Evolutionary conservation across 2,329 filamentous ascomycete genomes (phyloP), one percentile per base, ranked within the genome.

Genomic region (Scedosporium apiospermum): DNA sequence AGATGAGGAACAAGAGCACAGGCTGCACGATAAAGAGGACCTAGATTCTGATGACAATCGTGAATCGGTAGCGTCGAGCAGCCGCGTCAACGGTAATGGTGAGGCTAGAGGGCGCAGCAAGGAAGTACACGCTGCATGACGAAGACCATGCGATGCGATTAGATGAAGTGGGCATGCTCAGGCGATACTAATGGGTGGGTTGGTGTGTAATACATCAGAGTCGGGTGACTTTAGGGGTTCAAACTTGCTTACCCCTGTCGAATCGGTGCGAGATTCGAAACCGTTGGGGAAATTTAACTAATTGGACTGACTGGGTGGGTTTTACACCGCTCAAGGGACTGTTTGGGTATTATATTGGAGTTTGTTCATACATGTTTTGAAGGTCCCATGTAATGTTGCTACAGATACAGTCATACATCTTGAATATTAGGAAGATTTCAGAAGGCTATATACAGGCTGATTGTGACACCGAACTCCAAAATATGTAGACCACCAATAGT

Each of bases 11-110:
- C 58, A 61, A 12, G 5, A 38, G 34, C 51, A 34, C 23, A 14
- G 12, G 21, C 21, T 55, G n/a, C 85, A 87, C 14, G 87, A 89
- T 1, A 85, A 88, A 21, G 85, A 87, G 14, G 85, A 87, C 16
- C 83, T 86, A 21, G 82, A 83, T 23, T 84, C 86, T n/a, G 80
- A 80, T 2, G 79, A 82, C 18, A 76, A 76, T 16, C 71, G 73
- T 53, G 75, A 78, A 65, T 83, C 81, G 3, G 74, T 78, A 23
- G 71, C 80, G n/a, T 82, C 81, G 58, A 81, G 77, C 57, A 82
- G n/a, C 44, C 62, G 73, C 73, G 16, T 79, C 78, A 16, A 57
- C 85, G 60, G 83, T 85, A 62, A 23, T 64, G 81, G 80, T 62
- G 84, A 88, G 73, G 77, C 73, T 63, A 79, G 82, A 57, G 83